These are phyloP conservation scores for Tuber umbilicatum DNA, from an alignment of 495 filamentous ascomycete genomes.

Conservation along the genomic window DNA sequence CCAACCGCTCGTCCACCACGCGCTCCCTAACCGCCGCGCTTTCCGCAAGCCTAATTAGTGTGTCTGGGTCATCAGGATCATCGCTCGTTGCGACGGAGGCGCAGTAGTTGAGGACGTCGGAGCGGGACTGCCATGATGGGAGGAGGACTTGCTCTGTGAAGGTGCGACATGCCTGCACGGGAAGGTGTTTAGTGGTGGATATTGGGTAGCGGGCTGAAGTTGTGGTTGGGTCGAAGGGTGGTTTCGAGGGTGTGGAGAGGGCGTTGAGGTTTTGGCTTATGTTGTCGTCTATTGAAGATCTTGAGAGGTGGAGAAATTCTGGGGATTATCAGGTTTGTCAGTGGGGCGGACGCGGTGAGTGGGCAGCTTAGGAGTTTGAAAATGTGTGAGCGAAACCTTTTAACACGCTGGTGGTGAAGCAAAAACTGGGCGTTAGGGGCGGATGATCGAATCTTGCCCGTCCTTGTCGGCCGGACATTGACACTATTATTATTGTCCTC, in stretches of 20 bases:
- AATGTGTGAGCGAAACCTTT: slow-evolving; percentile 54
- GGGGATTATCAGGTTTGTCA: slow-evolving; percentile 26
- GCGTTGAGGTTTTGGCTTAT: slow-evolving; percentile 92
- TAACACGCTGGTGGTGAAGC: slow-evolving; percentile 78
- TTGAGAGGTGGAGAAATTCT: slow-evolving; percentile 93
- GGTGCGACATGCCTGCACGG: slow-evolving; percentile 54
- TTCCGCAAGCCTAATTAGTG: slow-evolving; percentile 62
- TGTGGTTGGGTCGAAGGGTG: slow-evolving; percentile 72
- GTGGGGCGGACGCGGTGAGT: background rate
- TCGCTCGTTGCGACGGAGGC: slow-evolving; percentile 77
- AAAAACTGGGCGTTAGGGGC: slow-evolving; percentile 76
- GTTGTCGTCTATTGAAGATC: slow-evolving; percentile 80
- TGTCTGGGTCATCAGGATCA: slow-evolving; percentile 82
- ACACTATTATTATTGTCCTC: background rate
- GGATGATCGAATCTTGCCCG: slow-evolving; percentile 46
- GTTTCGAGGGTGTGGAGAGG: slow-evolving; percentile 64
- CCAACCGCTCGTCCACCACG: slow-evolving; percentile 79
- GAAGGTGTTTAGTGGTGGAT: slow-evolving; percentile 46
- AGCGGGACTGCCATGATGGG: slow-evolving; percentile 78
- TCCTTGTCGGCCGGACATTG: background rate
- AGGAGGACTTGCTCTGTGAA: slow-evolving; percentile 81
- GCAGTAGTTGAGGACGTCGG: slow-evolving; percentile 84
- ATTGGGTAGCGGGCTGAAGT: slow-evolving; percentile 54
- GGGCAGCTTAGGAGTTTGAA: background rate
- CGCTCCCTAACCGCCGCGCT: slow-evolving; percentile 63